These are phyloP conservation scores for Marchantia polymorpha DNA, from an alignment of 225 moss, liverwort and hornwort genomes.

Conservation along the genomic window DNA sequence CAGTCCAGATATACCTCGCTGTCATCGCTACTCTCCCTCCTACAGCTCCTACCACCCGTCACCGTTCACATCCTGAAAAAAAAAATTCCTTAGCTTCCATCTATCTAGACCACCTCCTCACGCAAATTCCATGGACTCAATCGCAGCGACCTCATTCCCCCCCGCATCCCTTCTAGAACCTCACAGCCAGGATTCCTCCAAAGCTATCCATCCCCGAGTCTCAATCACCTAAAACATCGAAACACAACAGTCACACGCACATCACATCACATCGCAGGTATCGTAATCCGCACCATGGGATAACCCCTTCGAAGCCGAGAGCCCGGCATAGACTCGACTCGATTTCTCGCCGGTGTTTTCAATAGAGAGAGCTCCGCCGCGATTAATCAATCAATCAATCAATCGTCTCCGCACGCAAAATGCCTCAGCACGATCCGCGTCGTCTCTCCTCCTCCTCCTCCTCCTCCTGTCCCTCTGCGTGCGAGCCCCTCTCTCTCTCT, in stretches of 20 bases:
- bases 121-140: background rate
- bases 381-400: too few relatives aligned
- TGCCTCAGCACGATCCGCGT: too few relatives aligned
- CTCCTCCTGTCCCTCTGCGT: too few relatives aligned
- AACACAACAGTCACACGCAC: background rate
- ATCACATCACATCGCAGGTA: background rate
- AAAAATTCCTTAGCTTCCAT: conserved; percentile 16
- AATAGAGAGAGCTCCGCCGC: background rate
- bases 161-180: background rate
- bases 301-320: conserved; percentile 7
- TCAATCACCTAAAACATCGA: background rate
- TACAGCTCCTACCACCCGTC: conserved; percentile 21
- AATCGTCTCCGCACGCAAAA: background rate
- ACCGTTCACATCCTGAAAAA: conserved; percentile 14
- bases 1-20: conserved; percentile 6
- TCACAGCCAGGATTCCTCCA: background rate
- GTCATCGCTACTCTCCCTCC: conserved; percentile 9
- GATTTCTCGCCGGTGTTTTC: background rate
- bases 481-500: too few relatives aligned
- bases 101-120: background rate
- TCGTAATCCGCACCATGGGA: conserved; percentile 6
- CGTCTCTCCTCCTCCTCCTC: too few relatives aligned
- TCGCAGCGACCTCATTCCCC: background rate
- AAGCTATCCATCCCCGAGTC: too few relatives aligned
- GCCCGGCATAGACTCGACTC: conserved; percentile 10